Evolutionary conservation across 75 land plant species (phyloP).

Genomic region (Cunninghamia lanceolata): DNA sequence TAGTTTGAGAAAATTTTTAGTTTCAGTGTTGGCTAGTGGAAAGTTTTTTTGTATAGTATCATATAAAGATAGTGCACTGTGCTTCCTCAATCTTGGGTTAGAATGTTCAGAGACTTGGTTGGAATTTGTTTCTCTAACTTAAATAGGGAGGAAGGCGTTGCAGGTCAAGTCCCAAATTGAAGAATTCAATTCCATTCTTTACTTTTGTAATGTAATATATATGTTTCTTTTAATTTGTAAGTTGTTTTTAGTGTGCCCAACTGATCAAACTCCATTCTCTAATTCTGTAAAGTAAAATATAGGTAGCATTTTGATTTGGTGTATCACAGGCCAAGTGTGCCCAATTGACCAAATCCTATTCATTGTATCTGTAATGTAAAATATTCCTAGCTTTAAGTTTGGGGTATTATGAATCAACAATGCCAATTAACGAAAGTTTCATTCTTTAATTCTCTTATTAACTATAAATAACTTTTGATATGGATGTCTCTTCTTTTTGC

Average conservation of each 20-base stretch:
- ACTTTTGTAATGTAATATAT: background rate
- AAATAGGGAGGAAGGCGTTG: background rate
- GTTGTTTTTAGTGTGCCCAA: background rate
- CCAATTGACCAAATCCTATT: background rate
- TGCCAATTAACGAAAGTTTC: too few relatives aligned
- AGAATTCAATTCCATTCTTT: slow-evolving; percentile 1
- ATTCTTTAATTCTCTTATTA: too few relatives aligned
- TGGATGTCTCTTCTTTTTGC: too few relatives aligned
- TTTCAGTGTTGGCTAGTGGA: background rate
- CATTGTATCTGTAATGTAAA: background rate
- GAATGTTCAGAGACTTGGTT: background rate
- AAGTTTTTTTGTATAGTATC: background rate
- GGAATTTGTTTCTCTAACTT: background rate
- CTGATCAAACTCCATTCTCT: background rate
- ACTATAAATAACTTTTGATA: too few relatives aligned
- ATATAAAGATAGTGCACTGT: background rate
- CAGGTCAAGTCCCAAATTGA: background rate
- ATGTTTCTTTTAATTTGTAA: background rate
- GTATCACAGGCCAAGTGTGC: background rate
- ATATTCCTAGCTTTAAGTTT: background rate
- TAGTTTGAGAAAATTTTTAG: background rate
- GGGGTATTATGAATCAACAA: background rate
- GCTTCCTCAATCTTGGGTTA: background rate
- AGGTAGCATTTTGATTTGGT: background rate
- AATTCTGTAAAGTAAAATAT: background rate